These are phyloP conservation scores for Aspergillus tubingensis DNA, from an alignment of 2,329 filamentous ascomycete species.

Conservation along the genomic window DNA sequence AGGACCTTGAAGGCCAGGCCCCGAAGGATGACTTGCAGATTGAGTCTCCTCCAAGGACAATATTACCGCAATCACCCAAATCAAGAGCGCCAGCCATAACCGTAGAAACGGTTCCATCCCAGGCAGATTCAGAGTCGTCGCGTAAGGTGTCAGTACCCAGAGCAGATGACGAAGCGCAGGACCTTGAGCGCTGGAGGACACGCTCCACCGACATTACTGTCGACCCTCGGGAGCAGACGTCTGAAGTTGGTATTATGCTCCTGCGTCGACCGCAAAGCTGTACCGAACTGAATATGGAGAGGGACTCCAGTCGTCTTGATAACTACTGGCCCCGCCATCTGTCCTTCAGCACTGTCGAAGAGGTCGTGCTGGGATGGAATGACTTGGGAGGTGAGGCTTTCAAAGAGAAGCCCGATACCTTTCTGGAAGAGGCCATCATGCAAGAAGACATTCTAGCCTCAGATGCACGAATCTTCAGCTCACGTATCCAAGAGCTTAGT, in stretches of 20 bases:
- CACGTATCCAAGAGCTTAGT: constrained; percentile 41
- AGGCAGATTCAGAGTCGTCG: constrained; percentile 20
- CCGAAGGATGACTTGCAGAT: constrained; percentile 19
- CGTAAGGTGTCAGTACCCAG: constrained; percentile 17
- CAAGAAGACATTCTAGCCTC: constrained; percentile 43
- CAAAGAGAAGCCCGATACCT: constrained; percentile 39
- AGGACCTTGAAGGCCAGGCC: constrained; percentile 19
- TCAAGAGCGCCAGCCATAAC: constrained; percentile 36
- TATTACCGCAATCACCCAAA: constrained; percentile 18
- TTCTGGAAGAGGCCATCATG: constrained; percentile 44
- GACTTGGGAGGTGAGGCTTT: constrained; percentile 28
- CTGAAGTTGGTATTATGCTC: constrained; percentile 31
- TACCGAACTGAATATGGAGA: constrained; percentile 27
- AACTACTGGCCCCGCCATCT: constrained; percentile 44
- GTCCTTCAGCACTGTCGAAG: constrained; percentile 52
- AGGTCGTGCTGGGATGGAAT: constrained; percentile 44
- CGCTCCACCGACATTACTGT: constrained; percentile 33
- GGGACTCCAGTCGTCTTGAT: constrained; percentile 24
- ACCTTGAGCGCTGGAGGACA: constrained; percentile 32
- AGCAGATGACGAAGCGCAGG: constrained; percentile 31
- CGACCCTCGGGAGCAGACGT: constrained; percentile 28
- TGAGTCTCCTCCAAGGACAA: constrained; percentile 11
- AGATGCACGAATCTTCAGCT: constrained; percentile 38
- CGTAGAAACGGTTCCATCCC: constrained; percentile 30
- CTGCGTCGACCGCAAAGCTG: constrained; percentile 43